phyloP scores from a whole-genome alignment of 2,329 filamentous ascomycete species.

The Gaeumannomyces sp. region DNA sequence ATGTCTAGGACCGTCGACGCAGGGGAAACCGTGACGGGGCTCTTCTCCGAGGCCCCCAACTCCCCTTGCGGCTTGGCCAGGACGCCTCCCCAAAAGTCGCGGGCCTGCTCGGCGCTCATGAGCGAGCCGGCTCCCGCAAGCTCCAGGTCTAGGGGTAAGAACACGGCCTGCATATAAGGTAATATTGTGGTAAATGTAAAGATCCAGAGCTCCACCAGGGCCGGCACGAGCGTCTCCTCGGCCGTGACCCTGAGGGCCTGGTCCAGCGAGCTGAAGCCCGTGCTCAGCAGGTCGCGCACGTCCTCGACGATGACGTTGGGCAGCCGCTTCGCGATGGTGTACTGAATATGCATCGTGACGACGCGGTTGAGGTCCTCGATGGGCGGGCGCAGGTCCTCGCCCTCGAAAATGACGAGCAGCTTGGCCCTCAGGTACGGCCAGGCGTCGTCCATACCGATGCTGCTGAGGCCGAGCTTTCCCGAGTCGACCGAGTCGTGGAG shows the following conservation, averaged over 20 bases:
- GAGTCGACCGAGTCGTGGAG: constrained; percentile 47
- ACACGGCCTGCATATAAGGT: constrained; percentile 92
- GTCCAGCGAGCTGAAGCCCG: constrained; percentile 81
- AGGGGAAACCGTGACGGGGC: constrained; percentile 36
- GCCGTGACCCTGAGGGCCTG: constrained; percentile 71
- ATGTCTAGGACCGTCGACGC: constrained; percentile 66
- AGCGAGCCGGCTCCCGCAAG: constrained; percentile 79
- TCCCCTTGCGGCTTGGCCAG: constrained; percentile 28
- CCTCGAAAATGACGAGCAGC: constrained; percentile 72
- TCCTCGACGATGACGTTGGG: constrained; percentile 71
- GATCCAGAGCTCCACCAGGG: constrained; percentile 90
- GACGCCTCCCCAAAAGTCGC: constrained; percentile 83
- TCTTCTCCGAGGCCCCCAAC: constrained; percentile 20
- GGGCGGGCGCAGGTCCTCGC: constrained; percentile 71
- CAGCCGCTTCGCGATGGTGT: constrained; percentile 66
- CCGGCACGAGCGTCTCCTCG: constrained; percentile 83
- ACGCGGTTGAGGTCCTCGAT: constrained; percentile 79
- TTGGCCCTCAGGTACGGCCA: constrained; percentile 77
- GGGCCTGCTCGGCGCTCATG: constrained; percentile 70
- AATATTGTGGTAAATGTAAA: constrained; percentile 85
- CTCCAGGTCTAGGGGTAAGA: constrained; percentile 86
- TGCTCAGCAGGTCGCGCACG: constrained; percentile 65
- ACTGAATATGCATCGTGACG: constrained; percentile 71
- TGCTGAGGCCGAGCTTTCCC: constrained; percentile 57
- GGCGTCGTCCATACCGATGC: constrained; percentile 70